Evolutionary conservation across 2,329 filamentous ascomycete genomes (phyloP), one percentile per base, ranked within the genome.

Genomic region (Didymella arachidicola): DNA sequence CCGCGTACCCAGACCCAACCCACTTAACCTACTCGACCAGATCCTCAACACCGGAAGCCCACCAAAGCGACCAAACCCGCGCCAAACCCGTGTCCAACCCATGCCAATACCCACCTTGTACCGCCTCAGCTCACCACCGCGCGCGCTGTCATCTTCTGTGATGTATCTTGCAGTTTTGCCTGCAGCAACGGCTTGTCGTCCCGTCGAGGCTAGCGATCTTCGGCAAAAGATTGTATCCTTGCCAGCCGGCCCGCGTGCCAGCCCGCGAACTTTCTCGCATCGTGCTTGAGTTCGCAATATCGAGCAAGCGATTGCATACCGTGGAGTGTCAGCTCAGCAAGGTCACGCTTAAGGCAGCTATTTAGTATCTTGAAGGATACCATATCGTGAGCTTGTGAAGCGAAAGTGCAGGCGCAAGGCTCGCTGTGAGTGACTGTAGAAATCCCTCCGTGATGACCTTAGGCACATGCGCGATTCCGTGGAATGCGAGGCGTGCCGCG

Each of bases 201-300:
- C 43, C 53, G 57, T 65, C 55, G 60, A 54, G 61, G 59, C 59
- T 60, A 54, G 62, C 41, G 62, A 65, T 67, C 64, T 46, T 57
- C 62, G 47, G 42, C 16, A 30, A 14, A 60, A 59, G 62, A 64
- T 59, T 25, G 16, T 1, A 64, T 42, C 64, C 62, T 53, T 55
- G 63, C 44, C 26, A 18, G 18, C 55, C 61, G 63, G 63, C 47
- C 62, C 62, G 62, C 57, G 52, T 46, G 61, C 44, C 60, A 58
- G 58, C 50, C 44, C 50, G 36, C 36, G 34, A 32, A 4, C 30
- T 12, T 32, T 30, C 34, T 50, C 50, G 45, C 26, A 36, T 34
- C 39, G 30, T 49, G 41, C 50, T 34, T 30, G 51, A 46, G 50
- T 29, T 22, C 22, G 22, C 22, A 22, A 22, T 3, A 22, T 22